Evolutionary conservation across 257 asterid species (phyloP), one percentile per base, ranked within the genome.

Genomic region (Plectranthus barbatus): DNA sequence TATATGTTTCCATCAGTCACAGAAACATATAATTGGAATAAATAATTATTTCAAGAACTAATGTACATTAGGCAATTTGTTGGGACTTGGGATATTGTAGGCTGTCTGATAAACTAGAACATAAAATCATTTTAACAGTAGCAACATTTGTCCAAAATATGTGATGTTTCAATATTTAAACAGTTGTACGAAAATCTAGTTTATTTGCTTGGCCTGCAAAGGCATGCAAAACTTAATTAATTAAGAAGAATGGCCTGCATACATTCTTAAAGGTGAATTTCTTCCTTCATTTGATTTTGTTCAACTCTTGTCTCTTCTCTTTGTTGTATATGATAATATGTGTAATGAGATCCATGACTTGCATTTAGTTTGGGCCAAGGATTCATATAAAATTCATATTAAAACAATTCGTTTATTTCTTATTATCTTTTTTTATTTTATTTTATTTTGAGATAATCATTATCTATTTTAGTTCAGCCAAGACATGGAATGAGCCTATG

Each of bases 181-280:
- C 55, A 60, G 59, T 3, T 41, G 55, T 40, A 24, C 1, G n/a
- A 14, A n/a, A 34, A 11, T 60, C 6, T 34, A 21, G 4, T 14
- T 40, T 19, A 4, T 52, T 29, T 61, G 17, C 36, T 53, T 47
- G 61, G 66, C 60, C 69, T 41, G 57, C 57, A 9, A 4, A 26
- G 29, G 11, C 60, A 58, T 36, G 31, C 31, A 26, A 26, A 26
- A 51, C 60, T 3, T 40, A 26, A 69, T 36, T 10, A 33, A n/a
- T n/a, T 34, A 34, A 9, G 17, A 50, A 60, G 41, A 53, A 31
- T n/a, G 65, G 70, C 75, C 75, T 23, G 70, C 75, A 53, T 29
- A 20, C 19, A 48, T 11, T 68, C 0, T 44, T 26, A 26, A 1
- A 26, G 2, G 13, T 42, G 20, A 13, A 0, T 56, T 54, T 12